Evolutionary conservation across 2,329 filamentous ascomycete species (phyloP), one percentile per base, ranked within the genome.

Genomic region (Aureobasidium sp.): DNA sequence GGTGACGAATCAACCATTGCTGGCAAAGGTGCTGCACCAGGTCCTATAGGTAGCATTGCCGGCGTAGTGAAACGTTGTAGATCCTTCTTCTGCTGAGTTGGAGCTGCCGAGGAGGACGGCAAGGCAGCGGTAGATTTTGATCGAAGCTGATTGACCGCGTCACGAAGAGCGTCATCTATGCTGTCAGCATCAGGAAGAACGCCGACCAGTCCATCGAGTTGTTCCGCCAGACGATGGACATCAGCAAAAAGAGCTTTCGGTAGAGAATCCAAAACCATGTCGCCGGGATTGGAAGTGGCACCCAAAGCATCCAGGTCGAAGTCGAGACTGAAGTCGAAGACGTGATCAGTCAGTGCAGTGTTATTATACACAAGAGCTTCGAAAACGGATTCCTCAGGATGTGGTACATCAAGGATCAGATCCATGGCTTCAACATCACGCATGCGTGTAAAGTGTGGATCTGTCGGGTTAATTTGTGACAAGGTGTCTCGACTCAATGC

Each of bases 391-490:
- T 45, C 52, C 5, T 48, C 47, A 8, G 62, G 50, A 42, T 54
- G 31, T 14, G 64, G 65, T 60, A 72, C 73, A 67, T 89, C 86
- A 59, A 94, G 73, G 63, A 92, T 81, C 44, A 96, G 74, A 67
- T 96, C 90, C 56, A 96, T 78, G 65, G 86, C 82, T 61, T 88
- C 80, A 4, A 83, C 75, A 68, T 96, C 90, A 50, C 89, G 84
- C 29, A 92, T 80, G 31, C 90, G 83, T 11, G 86, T 89, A 72
- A 97, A 97, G 62, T 92, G 87, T 15, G 91, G 89, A 73, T 97
- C 93, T 24, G 85, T 83, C 39, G 91, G 82, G 66, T 89, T 87
- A 62, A 88, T 85, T 31, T 91, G 85, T 29, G 75, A 71, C 44
- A 81, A 69, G 0, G 93, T 83, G 62, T 91, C 85, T 27, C 88